A percentile compares a stretch with the other conserved stretches of the same genome.
Evolutionary conservation across 768 basidiomycete species (phyloP).

Genomic region (Pholiota molesta): DNA sequence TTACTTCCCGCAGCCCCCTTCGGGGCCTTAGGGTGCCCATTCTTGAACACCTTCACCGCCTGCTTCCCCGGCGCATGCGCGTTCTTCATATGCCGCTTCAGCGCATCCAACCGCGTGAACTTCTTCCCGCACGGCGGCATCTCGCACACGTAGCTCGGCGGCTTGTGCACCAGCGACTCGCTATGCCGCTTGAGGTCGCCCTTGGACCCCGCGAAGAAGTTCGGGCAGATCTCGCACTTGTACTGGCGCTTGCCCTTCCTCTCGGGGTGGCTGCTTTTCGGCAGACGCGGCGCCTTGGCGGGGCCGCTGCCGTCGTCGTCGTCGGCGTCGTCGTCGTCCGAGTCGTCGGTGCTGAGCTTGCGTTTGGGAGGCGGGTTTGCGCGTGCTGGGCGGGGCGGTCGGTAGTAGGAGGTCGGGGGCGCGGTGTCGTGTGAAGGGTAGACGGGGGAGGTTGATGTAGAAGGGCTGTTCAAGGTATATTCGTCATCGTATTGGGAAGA

Average conservation of each 20-base stretch:
- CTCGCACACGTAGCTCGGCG: constrained; percentile 5
- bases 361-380: not conserved
- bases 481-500: not conserved
- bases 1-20: not conserved
- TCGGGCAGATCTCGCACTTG: constrained; percentile 9
- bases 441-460: not conserved
- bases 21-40: not conserved
- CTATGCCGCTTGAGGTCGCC: constrained; percentile 14
- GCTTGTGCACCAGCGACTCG: constrained; percentile 10
- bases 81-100: constrained; percentile 13
- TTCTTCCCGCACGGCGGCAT: constrained; percentile 2
- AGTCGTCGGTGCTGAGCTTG: not conserved
- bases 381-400: not conserved
- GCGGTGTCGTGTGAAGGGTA: not conserved
- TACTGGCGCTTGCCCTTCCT: constrained; percentile 5
- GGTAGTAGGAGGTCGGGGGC: not conserved
- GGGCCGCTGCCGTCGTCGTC: not conserved
- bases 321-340: not conserved
- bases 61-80: not conserved
- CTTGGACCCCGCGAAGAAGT: constrained; percentile 7
- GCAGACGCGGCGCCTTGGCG: not conserved
- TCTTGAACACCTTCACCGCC: not conserved
- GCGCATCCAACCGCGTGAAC: constrained; percentile 12
- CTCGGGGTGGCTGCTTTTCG: constrained; percentile 1
- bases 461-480: not conserved